Evolutionary conservation across 2,329 filamentous ascomycete genomes (phyloP).

Genomic region (Cladophialophora psammophila): DNA sequence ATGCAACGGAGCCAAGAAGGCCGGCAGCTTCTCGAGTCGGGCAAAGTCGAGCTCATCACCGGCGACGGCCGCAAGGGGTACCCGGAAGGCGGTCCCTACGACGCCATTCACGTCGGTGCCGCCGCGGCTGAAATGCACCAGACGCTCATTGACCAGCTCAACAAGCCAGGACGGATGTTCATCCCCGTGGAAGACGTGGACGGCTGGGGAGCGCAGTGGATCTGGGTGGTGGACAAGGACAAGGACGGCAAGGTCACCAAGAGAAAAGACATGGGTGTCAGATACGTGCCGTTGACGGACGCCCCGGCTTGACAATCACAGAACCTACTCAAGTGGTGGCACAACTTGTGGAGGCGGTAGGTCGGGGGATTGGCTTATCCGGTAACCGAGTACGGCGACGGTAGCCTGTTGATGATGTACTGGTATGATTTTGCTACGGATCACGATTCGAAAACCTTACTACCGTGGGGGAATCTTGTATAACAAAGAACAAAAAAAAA

Average conservation of each 20-base stretch:
- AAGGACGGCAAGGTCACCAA: slow-evolving; percentile 63
- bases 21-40: slow-evolving; percentile 65
- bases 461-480: neutral
- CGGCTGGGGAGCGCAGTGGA: slow-evolving; percentile 58
- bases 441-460: neutral
- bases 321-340: neutral
- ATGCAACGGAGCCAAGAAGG: slow-evolving; percentile 70
- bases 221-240: slow-evolving; percentile 70
- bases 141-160: slow-evolving; percentile 77
- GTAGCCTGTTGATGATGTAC: neutral
- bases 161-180: slow-evolving; percentile 75
- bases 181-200: slow-evolving; percentile 64
- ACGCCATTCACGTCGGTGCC: slow-evolving; percentile 95
- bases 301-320: slow-evolving; percentile 51
- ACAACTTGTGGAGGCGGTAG: neutral
- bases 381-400: neutral
- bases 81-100: slow-evolving; percentile 70
- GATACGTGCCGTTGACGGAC: slow-evolving; percentile 71
- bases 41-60: slow-evolving; percentile 73
- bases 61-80: slow-evolving; percentile 77
- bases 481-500: neutral
- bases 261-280: slow-evolving; percentile 66
- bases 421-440: neutral
- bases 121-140: slow-evolving; percentile 77
- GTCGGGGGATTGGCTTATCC: neutral